Evolutionary conservation across 2,329 filamentous ascomycete genomes (phyloP), one percentile per base, ranked within the genome.

Genomic region (Penicillium brasilianum): DNA sequence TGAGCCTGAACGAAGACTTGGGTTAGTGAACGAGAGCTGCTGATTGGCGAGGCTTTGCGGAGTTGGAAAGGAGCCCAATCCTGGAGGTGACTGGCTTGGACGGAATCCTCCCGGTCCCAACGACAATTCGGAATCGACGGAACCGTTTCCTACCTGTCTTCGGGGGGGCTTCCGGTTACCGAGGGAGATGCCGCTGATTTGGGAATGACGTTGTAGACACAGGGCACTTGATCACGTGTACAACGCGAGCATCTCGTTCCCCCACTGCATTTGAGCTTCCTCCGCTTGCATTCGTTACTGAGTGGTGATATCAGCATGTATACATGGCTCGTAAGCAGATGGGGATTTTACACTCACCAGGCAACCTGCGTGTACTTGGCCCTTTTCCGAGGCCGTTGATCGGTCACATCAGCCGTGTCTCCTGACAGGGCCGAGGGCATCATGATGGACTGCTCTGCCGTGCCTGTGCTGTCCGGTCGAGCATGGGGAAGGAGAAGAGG

Each of bases 201-300:
- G 61, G 3, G 48, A 44, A 10, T 88, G 88, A n/a, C 86, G 84
- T 87, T 83, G 76, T 90, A 90, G 48, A 89, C 79, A 70, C 88
- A 90, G 63, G 84, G 77, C 18, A 90, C 81, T 67, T 86, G 87
- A 74, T 90, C 86, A 16, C 69, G 66, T 3, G 50, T 85, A 68
- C 89, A 91, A 60, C 89, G 82, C 61, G 87, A 84, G 66, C 89
- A 91, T 1, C 87, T 85, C 0, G 83, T 85, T 69, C 89, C 86
- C 63, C 89, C 89, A 74, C 90, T 90, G 77, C 88, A 91, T 75
- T 90, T 90, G 71, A 91, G 87, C 76, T 91, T 91, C 60, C 88
- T 85, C n/a, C 88, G 82, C 69, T 91, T 91, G 76, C 88, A 91
- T 72, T 90, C 88, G 70, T 90, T 91, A 68, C 88, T 90, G 28